Evolutionary conservation across 2,329 filamentous ascomycete genomes (phyloP).

Genomic region (Pleomassaria siparia): DNA sequence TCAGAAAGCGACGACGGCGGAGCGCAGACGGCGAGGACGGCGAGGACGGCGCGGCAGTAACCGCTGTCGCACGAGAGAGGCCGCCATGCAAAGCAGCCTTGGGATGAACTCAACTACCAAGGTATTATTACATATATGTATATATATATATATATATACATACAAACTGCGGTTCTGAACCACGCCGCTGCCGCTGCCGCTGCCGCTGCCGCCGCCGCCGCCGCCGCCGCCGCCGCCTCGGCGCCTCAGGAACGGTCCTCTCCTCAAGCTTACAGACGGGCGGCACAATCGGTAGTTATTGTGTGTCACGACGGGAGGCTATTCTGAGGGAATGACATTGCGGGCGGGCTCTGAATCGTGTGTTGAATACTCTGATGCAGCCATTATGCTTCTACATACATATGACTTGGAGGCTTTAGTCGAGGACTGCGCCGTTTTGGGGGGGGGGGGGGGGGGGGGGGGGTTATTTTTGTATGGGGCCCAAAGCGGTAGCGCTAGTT

Average conservation of each 20-base stretch:
- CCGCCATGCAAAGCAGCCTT: not conserved
- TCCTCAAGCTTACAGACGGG: not conserved
- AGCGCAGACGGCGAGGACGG: not conserved
- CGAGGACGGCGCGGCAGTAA: not conserved
- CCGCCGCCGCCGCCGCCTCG: not conserved
- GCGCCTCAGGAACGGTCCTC: not conserved
- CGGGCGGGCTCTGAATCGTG: not conserved
- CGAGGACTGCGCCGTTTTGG: not conserved
- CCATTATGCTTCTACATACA: not conserved
- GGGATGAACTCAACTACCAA: no score
- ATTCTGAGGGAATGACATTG: not conserved
- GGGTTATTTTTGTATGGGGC: not conserved
- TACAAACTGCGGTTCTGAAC: no score
- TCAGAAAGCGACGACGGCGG: not conserved
- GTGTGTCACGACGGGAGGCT: not conserved
- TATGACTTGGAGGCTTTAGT: not conserved
- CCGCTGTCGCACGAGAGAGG: not conserved
- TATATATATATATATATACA: no score
- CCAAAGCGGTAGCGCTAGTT: slow-evolving; percentile 3
- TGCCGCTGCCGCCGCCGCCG: no score
- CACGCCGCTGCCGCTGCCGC: not conserved
- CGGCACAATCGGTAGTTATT: not conserved
- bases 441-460: no score
- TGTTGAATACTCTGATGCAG: not conserved
- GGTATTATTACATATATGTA: no score